Evolutionary conservation across 768 basidiomycete species (phyloP), one percentile per base, ranked within the genome.

Genomic region (Boletus pseudopeckii): DNA sequence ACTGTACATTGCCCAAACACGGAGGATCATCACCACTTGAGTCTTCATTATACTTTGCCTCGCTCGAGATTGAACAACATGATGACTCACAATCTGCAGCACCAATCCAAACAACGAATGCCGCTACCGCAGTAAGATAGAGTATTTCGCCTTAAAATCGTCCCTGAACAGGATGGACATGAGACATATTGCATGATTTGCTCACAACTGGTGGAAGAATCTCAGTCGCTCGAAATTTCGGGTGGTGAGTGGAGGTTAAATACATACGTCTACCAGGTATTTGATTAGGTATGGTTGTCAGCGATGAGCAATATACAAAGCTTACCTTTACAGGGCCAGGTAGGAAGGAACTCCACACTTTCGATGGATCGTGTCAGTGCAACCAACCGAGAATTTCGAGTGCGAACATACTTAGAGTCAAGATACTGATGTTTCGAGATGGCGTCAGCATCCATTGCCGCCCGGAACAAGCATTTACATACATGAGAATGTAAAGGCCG

Each of bases 21-120:
- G 60, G 10, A 63, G 49, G 24, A 62, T 51, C 60, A 61, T 61
- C 7, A 30, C 40, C 45, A 61, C 60, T 59, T 10, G 10, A 45
- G 17, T 47, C 24, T 30, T 7, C n/a, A 3, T 3, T 1, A 15
- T 48, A 24, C 28, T 37, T 14, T 24, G 5, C 9, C 7, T 22
- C 6, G 7, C 18, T 24, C 10, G 8, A 18, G 22, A 14, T 20
- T 17, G 22, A 42, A 5, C 20, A 34, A 40, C n/a, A 28, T 0
- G n/a, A 17, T 11, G 17, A 50, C 60, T 24, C 44, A 54, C 60
- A 18, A 13, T 61, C 60, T 20, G 60, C 56, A 11, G 60, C 24
- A 20, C 24, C 38, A 13, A 49, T 34, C 17, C 48, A 61, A 8
- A 42, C 1, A 6, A 59, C 1, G 7, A 40, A 11, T 4, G 30